Evolutionary conservation across 1,139 yeast species (phyloP).

Genomic region (Taphrina betulina): DNA sequence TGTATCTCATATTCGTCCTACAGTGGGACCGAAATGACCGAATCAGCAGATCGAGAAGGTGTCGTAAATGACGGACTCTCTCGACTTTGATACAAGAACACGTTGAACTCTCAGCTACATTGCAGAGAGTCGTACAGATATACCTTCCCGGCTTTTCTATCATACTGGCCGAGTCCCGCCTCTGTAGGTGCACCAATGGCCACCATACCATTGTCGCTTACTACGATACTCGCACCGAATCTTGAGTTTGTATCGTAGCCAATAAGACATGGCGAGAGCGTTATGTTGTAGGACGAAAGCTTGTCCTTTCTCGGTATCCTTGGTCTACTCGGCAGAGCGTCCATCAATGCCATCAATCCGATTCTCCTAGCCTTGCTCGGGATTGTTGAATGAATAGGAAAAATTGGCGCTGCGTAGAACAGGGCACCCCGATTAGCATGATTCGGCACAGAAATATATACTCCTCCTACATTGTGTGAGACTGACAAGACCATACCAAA

Average conservation of each 20-base stretch:
- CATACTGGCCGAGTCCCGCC: background rate
- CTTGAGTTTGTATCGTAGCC: conserved; percentile 12
- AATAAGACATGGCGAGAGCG: conserved; percentile 6
- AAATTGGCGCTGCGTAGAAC: conserved; percentile 1
- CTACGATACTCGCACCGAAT: conserved; percentile 6
- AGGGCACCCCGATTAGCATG: conserved; percentile 18
- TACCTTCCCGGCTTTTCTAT: conserved; percentile 21
- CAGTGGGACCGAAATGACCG: too few species aligned
- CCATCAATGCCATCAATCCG: background rate
- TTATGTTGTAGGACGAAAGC: background rate
- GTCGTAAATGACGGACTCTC: too few species aligned
- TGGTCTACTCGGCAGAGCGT: background rate
- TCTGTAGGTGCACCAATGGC: conserved; percentile 20
- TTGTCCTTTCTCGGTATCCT: too few species aligned
- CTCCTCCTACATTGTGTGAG: background rate
- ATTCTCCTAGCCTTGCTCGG: background rate
- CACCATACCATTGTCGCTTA: background rate
- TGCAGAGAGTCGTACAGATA: conserved; percentile 3
- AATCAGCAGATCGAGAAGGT: too few species aligned
- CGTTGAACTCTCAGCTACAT: too few species aligned
- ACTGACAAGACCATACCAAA: conserved; percentile 7
- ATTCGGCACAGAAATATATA: conserved; percentile 13
- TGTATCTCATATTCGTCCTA: too few species aligned
- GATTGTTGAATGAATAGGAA: background rate
- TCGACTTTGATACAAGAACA: too few species aligned